Percentiles rank a stretch among this genome's conserved stretches.
Evolutionary conservation across 257 asterid species (phyloP).

Genomic region (Primulina huaijiensis): DNA sequence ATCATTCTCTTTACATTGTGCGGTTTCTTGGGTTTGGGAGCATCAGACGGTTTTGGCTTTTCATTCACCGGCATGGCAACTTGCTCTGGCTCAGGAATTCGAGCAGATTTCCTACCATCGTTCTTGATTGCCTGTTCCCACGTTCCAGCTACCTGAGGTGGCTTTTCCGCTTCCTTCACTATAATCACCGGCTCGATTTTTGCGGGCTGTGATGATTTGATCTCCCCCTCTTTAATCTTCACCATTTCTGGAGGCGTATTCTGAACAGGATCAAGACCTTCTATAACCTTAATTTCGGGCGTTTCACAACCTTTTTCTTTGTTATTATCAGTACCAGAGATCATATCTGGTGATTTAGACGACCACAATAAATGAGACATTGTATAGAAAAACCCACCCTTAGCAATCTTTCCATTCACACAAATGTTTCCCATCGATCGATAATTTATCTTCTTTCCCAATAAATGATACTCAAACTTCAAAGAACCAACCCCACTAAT

Average conservation of each 20-base stretch:
- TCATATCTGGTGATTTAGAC: constrained; percentile 23
- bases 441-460: neutral
- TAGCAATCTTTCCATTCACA: constrained; percentile 28
- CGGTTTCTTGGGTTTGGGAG: constrained; percentile 31
- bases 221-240: constrained; percentile 28
- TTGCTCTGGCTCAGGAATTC: constrained; percentile 13
- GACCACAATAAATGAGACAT: constrained; percentile 30
- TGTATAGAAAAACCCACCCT: constrained; percentile 25
- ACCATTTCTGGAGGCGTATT: constrained; percentile 33
- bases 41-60: constrained; percentile 19
- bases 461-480: constrained; percentile 3
- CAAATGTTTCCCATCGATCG: constrained; percentile 40
- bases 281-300: constrained; percentile 9
- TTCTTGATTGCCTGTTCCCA: constrained; percentile 14
- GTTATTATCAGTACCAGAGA: constrained; percentile 4
- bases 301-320: neutral
- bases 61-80: constrained; percentile 11
- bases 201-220: neutral
- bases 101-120: constrained; percentile 13
- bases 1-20: constrained; percentile 42
- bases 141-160: constrained; percentile 3
- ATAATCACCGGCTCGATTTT: constrained; percentile 20
- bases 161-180: constrained; percentile 24
- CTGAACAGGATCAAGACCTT: constrained; percentile 13
- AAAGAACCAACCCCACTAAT: constrained; percentile 10